A percentile compares a stretch with the other conserved stretches of the same genome.
Conservation (phyloP, 2,329 filamentous ascomycete species). For the Pseudogymnoascus sp. region DNA sequence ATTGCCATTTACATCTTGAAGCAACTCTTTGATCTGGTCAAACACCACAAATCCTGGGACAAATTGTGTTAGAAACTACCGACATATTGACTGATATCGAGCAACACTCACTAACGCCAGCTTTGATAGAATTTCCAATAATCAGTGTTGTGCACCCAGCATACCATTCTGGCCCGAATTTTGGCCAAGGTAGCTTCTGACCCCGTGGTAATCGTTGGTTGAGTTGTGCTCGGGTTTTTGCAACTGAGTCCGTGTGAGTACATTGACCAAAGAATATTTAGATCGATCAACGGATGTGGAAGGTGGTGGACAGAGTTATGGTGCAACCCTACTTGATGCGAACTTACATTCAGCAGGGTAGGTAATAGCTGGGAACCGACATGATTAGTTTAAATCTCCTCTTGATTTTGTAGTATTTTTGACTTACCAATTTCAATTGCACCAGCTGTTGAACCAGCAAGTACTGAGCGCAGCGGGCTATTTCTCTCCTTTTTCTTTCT, state of each 20-base stretch:
- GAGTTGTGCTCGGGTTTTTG: constrained; percentile 89
- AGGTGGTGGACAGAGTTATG: neutral
- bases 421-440: constrained; percentile 80
- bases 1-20: constrained; percentile 77
- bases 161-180: constrained; percentile 92
- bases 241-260: constrained; percentile 41
- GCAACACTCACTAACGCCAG: constrained; percentile 59
- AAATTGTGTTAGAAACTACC: neutral
- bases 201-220: constrained; percentile 74
- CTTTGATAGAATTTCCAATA: constrained; percentile 93
- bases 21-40: constrained; percentile 80
- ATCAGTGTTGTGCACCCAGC: constrained; percentile 95
- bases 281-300: neutral
- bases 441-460: constrained; percentile 85
- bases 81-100: neutral
- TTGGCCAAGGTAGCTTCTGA: constrained; percentile 88
- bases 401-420: neutral
- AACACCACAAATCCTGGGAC: constrained; percentile 73
- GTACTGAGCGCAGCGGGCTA: constrained; percentile 76
- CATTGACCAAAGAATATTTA: neutral
- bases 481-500: constrained; percentile 44
- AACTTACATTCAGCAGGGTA: constrained; percentile 84
- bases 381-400: neutral
- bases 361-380: constrained; percentile 57
- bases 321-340: neutral